Evolutionary conservation across 2,329 filamentous ascomycete species (phyloP).

Genomic region (Thelonectria olida): DNA sequence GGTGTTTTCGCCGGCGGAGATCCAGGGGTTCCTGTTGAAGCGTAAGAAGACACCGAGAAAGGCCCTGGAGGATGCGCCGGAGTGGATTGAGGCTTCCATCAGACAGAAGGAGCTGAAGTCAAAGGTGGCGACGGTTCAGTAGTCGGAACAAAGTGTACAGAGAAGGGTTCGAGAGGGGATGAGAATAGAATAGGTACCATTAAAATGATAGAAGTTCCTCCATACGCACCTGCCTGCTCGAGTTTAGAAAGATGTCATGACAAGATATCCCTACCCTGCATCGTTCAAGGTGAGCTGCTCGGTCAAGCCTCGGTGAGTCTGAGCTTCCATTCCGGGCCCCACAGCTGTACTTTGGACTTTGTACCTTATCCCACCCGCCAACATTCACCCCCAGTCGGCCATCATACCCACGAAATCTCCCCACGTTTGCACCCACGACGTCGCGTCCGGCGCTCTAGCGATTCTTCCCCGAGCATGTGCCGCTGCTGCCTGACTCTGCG

Average conservation of each 20-base stretch:
- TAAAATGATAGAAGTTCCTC: neutral
- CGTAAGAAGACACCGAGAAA: slow-evolving; percentile 66
- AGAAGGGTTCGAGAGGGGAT: neutral
- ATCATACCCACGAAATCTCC: slow-evolving; percentile 6
- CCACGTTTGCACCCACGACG: slow-evolving; percentile 6
- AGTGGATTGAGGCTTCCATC: slow-evolving; percentile 62
- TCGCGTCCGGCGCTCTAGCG: neutral
- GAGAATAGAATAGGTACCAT: neutral
- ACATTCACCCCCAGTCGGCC: neutral
- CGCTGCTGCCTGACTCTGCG: slow-evolving; percentile 6
- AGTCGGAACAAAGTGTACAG: too few species aligned
- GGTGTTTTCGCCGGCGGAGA: slow-evolving; percentile 67
- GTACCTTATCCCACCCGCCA: slow-evolving; percentile 6
- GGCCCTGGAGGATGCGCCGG: slow-evolving; percentile 62
- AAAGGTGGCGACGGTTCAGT: slow-evolving; percentile 61
- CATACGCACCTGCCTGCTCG: too few species aligned
- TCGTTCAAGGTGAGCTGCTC: too few species aligned
- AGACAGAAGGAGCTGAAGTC: slow-evolving; percentile 60
- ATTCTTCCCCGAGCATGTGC: slow-evolving; percentile 28
- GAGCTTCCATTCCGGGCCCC: slow-evolving; percentile 33
- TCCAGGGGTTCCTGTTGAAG: slow-evolving; percentile 72
- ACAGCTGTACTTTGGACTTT: slow-evolving; percentile 26
- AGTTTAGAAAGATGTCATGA: too few species aligned
- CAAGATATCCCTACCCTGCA: too few species aligned
- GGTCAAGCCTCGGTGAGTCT: slow-evolving; percentile 29